Evolutionary conservation across 2,329 filamentous ascomycete species (phyloP), one percentile per base, ranked within the genome.

Genomic region (Trichoderma simmonsii): DNA sequence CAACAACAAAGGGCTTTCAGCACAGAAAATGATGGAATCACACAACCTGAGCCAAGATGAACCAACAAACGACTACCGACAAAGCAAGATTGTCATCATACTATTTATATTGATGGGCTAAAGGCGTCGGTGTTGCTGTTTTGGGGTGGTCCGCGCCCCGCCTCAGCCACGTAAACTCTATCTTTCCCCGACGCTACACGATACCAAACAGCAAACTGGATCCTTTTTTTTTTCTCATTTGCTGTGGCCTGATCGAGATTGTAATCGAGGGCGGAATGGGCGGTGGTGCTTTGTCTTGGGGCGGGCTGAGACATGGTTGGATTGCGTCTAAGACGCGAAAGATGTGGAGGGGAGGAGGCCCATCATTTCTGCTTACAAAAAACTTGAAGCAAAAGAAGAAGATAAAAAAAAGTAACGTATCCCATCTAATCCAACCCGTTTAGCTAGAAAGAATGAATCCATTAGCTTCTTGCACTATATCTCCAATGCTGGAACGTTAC

Each of bases 71-170:
- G 12, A 14, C 36, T 24, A 9, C 68, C 43, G 59, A 43, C 34
- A 36, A 39, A 26, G 54, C 28, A 61, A 43, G 11, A 56, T 57
- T 32, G 32, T 64, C 32, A 32, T 43, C 48, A 34, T n/a, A 68
- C 36, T 68, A 26, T 64, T 48, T 68, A 69, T 68, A 62, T 63
- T 26, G 61, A 51, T 30, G 34, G 34, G 32, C 24, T 43, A 15
- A 28, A 65, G 24, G 15, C 30, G 15, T 36, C 72, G 72, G 72
- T 60, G 63, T 60, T 73, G 48, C 72, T 68, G 28, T 43, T 73
- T 73, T 73, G 61, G 72, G 72, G 59, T 57, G 54, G 69, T 73
- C 72, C 72, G 72, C 72, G 24, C 71, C 64, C 70, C 71, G 68
- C 67, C 36, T 48, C 34, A 65, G 61, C 69, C 69, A 70, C 71